Base-by-base conservation (phyloP, 2,329 filamentous ascomycete species). In the Cadophora sp. region DNA sequence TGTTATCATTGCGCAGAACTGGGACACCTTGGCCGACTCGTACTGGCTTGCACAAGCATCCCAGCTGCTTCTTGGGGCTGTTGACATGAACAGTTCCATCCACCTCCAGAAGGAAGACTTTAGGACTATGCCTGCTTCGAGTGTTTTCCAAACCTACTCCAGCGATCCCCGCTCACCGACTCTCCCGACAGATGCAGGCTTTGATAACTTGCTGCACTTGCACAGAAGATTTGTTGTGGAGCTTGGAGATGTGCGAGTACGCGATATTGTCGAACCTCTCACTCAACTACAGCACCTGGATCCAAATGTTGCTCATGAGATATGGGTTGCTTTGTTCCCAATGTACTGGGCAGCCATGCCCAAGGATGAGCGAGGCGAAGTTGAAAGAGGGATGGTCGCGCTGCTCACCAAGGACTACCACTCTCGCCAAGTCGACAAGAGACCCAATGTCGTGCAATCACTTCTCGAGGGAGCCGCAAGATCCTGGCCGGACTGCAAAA, bases 1-100 rank as follows among this genome's bases (percentile, higher is more conserved):
- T 80, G 91, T 98, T 4, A 86, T 99, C 64, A 90, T 89, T 0
- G 91, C 92, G 27, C 96, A 99, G 78, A 98, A 98, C 74, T 99
- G 96, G 96, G 95, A 98, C 77, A 96, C 93, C 0, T 84, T 99
- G 58, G 89, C 89, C 1, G 96, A 99, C 73, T 97, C 93, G 1
- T 99, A 97, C 81, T 99, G 96, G 96, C 83, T 99, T 59, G 91
- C 94, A 48, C 96, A 99, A 79, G 95, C 96, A 41, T 94, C 94
- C 20, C 96, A 99, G 75, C 84, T 99, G 48, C 87, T 99, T 65
- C 88, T 99, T 71, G 94, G 96, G 18, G 94, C 93, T 7, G 87
- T 98, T 50, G 96, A 99, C 77, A 90, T 93, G 84, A 93, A 91
- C 72, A 86, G 86, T n/a, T 84, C 87, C 16, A 87, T 93, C 36